Evolutionary conservation across 1,284 basidiomycete species (phyloP).

Genomic region (Coniferiporia sulphurascens): DNA sequence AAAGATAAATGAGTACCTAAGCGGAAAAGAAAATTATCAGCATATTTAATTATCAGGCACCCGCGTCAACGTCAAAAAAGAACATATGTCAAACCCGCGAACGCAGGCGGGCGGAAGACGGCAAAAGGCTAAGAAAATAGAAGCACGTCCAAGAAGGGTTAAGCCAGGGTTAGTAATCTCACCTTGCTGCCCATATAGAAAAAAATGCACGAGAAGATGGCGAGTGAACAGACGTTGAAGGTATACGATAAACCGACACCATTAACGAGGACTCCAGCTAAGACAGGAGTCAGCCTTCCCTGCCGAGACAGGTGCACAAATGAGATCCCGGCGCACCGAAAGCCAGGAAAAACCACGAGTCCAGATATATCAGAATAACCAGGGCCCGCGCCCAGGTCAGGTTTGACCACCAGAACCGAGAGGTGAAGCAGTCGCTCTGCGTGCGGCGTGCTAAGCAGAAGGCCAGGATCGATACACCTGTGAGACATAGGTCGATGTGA

Average conservation of each 20-base stretch:
- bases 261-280: conserved; percentile 16
- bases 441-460: conserved; percentile 17
- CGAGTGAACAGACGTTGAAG: conserved; percentile 13
- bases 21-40: neutral
- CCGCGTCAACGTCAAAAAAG: no score
- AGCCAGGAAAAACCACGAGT: conserved; percentile 7
- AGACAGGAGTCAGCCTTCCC: no score
- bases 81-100: no score
- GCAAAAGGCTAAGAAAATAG: neutral
- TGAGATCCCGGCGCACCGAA: neutral
- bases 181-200: conserved; percentile 18
- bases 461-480: conserved; percentile 13
- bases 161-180: neutral
- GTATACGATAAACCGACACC: conserved; percentile 15
- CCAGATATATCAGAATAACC: conserved; percentile 15
- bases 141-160: neutral
- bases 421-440: conserved; percentile 11
- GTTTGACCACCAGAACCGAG: conserved; percentile 13
- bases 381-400: conserved; percentile 14
- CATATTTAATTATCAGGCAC: no score
- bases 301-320: neutral
- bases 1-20: conserved; percentile 17
- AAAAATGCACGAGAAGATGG: conserved; percentile 14
- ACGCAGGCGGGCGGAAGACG: no score
- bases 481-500: neutral